Base-by-base conservation (phyloP, 2,329 filamentous ascomycete genomes). In the Tolypocladium ovalisporum region DNA sequence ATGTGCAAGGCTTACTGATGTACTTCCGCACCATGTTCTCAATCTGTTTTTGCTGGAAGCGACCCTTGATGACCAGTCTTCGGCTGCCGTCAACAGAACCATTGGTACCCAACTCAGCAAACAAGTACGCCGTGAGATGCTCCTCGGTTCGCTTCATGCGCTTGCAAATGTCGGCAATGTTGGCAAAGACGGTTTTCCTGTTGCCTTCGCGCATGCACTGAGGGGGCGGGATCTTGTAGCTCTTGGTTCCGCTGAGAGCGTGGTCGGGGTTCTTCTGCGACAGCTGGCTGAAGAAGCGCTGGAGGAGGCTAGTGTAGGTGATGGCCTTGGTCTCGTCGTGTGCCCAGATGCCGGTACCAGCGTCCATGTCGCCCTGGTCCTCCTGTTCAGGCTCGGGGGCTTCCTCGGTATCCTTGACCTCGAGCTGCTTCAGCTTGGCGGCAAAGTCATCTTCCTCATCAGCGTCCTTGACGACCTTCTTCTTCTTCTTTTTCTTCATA, bases 111-210 rank as follows among this genome's bases (percentile, higher is more conserved):
- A 99, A 83, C 76, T 99, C 94, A 64, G 94, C 92, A 76, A 99
- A 97, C 63, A 99, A 78, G 79, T 97, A 97, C 67, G 93, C 88
- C 56, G 91, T 97, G 64, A 99, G 89, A 78, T 97, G 94, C 77
- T 99, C 94, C 71, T 97, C 93, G 62, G 89, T 92, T 74, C 94
- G 86, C 86, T 99, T 99, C 92, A 99, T 97, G 68, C 93, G 86
- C 83, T 96, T 96, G 83, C 91, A 96, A 69, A 99, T 97, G 73
- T 99, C 94, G 72, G 90, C 85, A 70, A 99, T 94, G 80, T 99
- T 99, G 80, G 93, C 94, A 70, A 99, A 99, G 70, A 99, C 96
- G 62, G 94, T 99, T 87, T 96, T 96, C 85, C 96, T 95, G 86
- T 99, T 99, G 73, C 94, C 94, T 91, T 99, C 94, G 78, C 94